A percentile compares a stretch with the other conserved stretches of the same genome.
Conservation (phyloP, 2,329 filamentous ascomycete genomes). For the Stenocarpella maydis region DNA sequence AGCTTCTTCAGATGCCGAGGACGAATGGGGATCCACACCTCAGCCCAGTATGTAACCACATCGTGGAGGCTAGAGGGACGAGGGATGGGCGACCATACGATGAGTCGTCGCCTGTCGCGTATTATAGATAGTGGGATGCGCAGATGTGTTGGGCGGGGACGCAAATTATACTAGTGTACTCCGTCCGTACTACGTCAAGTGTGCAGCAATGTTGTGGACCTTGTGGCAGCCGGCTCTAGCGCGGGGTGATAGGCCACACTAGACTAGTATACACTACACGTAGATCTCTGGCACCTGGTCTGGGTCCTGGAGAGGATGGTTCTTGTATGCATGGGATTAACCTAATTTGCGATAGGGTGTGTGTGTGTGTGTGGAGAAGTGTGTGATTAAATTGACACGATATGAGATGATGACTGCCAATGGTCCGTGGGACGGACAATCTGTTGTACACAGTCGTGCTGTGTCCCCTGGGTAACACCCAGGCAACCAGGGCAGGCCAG, state of each 20-base stretch:
- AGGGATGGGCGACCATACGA: constrained; percentile 19
- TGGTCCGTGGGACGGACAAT: neutral
- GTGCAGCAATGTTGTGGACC: neutral
- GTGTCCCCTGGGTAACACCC: too few species aligned
- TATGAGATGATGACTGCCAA: constrained; percentile 1
- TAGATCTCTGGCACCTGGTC: neutral
- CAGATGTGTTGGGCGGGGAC: constrained; percentile 13
- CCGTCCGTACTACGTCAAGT: too few species aligned
- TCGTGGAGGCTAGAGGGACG: neutral
- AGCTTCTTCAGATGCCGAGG: constrained; percentile 24
- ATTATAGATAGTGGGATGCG: constrained; percentile 6
- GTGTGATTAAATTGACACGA: constrained; percentile 10
- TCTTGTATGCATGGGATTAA: constrained; percentile 1
- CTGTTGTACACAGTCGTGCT: too few species aligned
- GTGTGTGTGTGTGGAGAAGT: constrained; percentile 4
- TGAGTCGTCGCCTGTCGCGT: neutral
- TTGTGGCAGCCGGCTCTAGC: constrained; percentile 1
- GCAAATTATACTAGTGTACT: too few species aligned
- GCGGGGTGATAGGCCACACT: too few species aligned
- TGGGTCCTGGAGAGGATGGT: neutral
- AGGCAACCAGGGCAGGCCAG: too few species aligned
- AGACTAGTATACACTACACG: too few species aligned
- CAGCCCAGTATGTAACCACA: constrained; percentile 30
- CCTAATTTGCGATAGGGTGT: neutral
- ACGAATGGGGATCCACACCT: constrained; percentile 27